A percentile compares a stretch with the other conserved stretches of the same genome.
These are phyloP conservation scores for Cryptococcus amylolentus DNA, from an alignment of 1,284 basidiomycete species.

Conservation along the genomic window DNA sequence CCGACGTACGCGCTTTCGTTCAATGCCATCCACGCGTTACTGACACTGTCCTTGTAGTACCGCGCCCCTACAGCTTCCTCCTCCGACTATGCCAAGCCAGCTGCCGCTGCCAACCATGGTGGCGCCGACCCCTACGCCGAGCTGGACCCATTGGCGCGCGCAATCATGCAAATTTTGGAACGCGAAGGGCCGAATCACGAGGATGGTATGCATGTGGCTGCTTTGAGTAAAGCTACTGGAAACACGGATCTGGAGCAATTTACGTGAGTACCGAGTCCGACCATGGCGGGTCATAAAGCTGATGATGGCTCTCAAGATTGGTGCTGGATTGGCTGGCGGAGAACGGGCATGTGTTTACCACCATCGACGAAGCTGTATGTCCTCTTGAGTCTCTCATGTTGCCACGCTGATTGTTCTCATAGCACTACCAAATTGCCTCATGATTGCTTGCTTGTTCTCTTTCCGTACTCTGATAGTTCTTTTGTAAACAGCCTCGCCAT, in stretches of 20 bases:
- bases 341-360: conserved; percentile 65
- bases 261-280: conserved; percentile 45
- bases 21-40: background rate
- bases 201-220: conserved; percentile 63
- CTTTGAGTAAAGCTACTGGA: conserved; percentile 53
- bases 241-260: conserved; percentile 35
- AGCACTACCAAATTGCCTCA: conserved; percentile 27
- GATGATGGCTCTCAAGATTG: conserved; percentile 48
- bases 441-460: background rate
- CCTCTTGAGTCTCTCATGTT: too few relatives aligned
- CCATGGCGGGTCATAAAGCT: background rate
- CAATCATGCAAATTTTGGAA: conserved; percentile 60
- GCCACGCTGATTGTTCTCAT: background rate
- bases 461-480: too few relatives aligned
- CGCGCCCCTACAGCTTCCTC: too few relatives aligned
- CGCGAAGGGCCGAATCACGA: conserved; percentile 35
- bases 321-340: conserved; percentile 67
- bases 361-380: conserved; percentile 59
- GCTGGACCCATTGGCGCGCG: conserved; percentile 61
- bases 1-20: too few relatives aligned
- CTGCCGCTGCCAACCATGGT: conserved; percentile 45
- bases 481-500: too few relatives aligned
- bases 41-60: background rate
- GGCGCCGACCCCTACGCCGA: conserved; percentile 51
- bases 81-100: conserved; percentile 12